phyloP scores from a whole-genome alignment of 169 alveolate species.

The Plasmodium ovale region DNA sequence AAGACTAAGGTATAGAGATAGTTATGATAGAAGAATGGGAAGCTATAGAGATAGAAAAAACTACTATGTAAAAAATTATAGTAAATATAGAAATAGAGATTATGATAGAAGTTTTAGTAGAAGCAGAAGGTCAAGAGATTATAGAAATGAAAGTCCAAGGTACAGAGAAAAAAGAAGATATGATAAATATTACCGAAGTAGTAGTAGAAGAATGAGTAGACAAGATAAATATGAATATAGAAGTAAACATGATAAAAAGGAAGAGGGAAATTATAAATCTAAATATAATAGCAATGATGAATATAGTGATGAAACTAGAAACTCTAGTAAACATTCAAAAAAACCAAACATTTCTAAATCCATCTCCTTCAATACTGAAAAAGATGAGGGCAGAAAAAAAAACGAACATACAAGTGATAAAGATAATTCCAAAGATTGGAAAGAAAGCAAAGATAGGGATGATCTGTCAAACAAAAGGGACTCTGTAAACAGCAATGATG shows the following conservation, averaged over 20 bases:
- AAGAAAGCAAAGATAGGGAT: constrained; percentile 41
- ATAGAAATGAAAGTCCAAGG: constrained; percentile 39
- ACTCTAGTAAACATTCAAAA: constrained; percentile 61
- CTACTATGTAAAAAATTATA: constrained; percentile 27
- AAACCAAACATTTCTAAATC: constrained; percentile 32
- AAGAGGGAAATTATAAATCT: constrained; percentile 31
- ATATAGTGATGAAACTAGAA: constrained; percentile 66
- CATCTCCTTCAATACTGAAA: constrained; percentile 68
- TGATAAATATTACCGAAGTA: constrained; percentile 48
- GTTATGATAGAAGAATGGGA: constrained; percentile 61
- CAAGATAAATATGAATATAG: constrained; percentile 21
- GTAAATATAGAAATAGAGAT: constrained; percentile 28
- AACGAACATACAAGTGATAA: constrained; percentile 31
- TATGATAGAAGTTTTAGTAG: constrained; percentile 51
- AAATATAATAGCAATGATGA: constrained; percentile 63
- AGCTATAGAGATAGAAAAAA: constrained; percentile 49
- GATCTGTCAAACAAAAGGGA: background rate
- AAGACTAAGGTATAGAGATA: constrained; percentile 42
- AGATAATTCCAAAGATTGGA: constrained; percentile 66
- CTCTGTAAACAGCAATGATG: constrained; percentile 39
- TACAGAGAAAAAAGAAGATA: constrained; percentile 53
- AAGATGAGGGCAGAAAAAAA: constrained; percentile 52
- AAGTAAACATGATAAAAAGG: constrained; percentile 29
- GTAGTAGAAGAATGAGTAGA: constrained; percentile 53
- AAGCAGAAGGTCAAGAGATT: constrained; percentile 37